phyloP scores from a whole-genome alignment of 768 basidiomycete genomes.

The Daedaleopsis sinensis region DNA sequence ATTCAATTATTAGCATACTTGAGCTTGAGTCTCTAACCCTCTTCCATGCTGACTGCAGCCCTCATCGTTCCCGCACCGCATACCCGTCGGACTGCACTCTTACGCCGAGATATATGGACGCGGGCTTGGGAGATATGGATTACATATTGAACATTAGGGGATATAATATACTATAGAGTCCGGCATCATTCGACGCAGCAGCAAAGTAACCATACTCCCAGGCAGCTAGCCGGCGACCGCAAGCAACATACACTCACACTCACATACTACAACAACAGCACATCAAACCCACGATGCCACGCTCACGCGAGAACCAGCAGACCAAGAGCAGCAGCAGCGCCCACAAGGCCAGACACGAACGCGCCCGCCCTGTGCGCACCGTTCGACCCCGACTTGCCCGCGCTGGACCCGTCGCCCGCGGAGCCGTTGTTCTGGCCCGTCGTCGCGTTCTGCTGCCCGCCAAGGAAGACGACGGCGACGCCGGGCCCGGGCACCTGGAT shows the following conservation, averaged over 20 bases:
- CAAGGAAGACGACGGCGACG: constrained; percentile 48
- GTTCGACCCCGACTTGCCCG: not conserved
- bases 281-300: not conserved
- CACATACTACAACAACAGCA: too few species aligned
- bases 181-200: too few species aligned
- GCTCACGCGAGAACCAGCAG: not conserved
- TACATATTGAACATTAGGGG: too few species aligned
- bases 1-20: too few species aligned
- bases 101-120: too few species aligned
- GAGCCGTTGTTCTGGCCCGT: not conserved
- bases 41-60: not conserved
- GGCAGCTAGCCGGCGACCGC: too few species aligned
- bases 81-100: too few species aligned
- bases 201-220: too few species aligned
- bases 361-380: not conserved
- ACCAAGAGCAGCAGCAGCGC: not conserved
- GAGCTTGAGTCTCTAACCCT: not conserved
- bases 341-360: not conserved
- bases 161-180: too few species aligned
- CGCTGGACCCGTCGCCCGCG: not conserved
- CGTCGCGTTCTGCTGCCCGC: not conserved
- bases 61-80: too few species aligned
- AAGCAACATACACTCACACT: too few species aligned
- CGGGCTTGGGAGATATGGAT: too few species aligned
- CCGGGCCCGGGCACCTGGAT: constrained; percentile 51